phyloP scores from a whole-genome alignment of 140 eudicot genomes.

The Artemisia princeps region DNA sequence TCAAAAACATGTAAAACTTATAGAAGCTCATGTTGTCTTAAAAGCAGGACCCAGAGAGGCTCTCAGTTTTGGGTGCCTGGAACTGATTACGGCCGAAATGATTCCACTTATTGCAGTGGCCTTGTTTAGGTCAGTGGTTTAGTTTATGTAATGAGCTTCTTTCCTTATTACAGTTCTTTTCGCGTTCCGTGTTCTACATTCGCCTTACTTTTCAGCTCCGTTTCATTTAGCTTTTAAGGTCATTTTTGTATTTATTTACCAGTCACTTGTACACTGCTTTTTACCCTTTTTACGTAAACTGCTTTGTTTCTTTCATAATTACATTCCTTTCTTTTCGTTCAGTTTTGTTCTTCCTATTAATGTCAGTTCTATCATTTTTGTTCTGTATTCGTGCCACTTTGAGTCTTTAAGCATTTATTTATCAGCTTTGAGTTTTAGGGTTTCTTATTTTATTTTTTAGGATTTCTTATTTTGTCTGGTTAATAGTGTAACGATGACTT shows the following conservation, averaged over 20 bases:
- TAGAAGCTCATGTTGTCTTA: conserved; percentile 81
- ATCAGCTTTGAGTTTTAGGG: background rate
- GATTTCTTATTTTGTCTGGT: background rate
- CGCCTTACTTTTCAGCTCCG: conserved; percentile 41
- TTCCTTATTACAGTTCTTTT: conserved; percentile 39
- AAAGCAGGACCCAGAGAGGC: conserved; percentile 99
- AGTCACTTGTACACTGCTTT: conserved; percentile 30
- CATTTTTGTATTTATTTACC: conserved; percentile 34
- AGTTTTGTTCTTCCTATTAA: conserved; percentile 10
- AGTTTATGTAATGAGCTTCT: conserved; percentile 56
- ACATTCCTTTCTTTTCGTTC: conserved; percentile 19
- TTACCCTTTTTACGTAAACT: conserved; percentile 13
- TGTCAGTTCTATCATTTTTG: conserved; percentile 15
- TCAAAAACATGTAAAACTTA: conserved; percentile 50
- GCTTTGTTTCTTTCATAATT: conserved; percentile 19
- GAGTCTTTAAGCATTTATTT: conserved; percentile 7
- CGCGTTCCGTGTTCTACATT: conserved; percentile 55
- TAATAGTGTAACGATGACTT: background rate
- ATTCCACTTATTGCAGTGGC: conserved; percentile 81
- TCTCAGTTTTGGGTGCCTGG: conserved; percentile 98
- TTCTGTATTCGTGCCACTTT: conserved; percentile 6
- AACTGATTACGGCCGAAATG: conserved; percentile 92
- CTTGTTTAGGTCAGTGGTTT: conserved; percentile 90
- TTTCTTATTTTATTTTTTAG: background rate
- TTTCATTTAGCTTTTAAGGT: conserved; percentile 27